A percentile compares a stretch with the other conserved stretches of the same genome.
Conservation (phyloP, 768 basidiomycete species). For the Amanita brunnescens region DNA sequence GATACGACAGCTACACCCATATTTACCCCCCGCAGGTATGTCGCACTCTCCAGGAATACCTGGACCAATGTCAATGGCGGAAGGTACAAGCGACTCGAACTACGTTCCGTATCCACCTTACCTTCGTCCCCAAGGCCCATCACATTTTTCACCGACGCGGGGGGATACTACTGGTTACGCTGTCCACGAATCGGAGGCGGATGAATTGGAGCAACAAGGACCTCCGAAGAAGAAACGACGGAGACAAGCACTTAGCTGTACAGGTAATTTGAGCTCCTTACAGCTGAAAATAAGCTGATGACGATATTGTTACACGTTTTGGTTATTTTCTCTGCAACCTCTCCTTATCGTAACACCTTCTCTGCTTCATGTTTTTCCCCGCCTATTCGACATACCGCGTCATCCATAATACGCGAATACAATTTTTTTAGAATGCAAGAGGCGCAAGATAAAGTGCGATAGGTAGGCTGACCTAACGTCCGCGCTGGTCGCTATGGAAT, state of each 20-base stretch:
- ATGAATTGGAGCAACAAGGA: slow-evolving; percentile 42
- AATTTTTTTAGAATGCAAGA: slow-evolving; percentile 58
- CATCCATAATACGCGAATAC: slow-evolving; percentile 22
- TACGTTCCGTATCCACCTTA: slow-evolving; percentile 18
- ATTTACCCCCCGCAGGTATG: slow-evolving; percentile 46
- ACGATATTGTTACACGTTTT: background rate
- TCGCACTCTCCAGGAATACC: slow-evolving; percentile 16
- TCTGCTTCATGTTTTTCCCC: slow-evolving; percentile 12
- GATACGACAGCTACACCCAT: slow-evolving; percentile 61
- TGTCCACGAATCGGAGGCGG: slow-evolving; percentile 45
- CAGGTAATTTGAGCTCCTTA: slow-evolving; percentile 40
- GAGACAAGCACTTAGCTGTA: slow-evolving; percentile 77
- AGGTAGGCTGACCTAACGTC: slow-evolving; percentile 39
- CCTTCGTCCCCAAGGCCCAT: background rate
- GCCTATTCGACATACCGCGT: slow-evolving; percentile 15
- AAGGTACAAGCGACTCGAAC: slow-evolving; percentile 14
- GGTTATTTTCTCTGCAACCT: slow-evolving; percentile 4
- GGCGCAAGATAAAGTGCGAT: slow-evolving; percentile 85
- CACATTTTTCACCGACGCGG: background rate
- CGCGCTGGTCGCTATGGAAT: slow-evolving; percentile 8
- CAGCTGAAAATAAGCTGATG: slow-evolving; percentile 2
- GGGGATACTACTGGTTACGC: slow-evolving; percentile 14
- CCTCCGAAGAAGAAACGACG: slow-evolving; percentile 80
- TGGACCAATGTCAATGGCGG: slow-evolving; percentile 10
- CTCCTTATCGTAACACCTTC: background rate